phyloP scores from a whole-genome alignment of 352 stramenopile species.

The Phytophthora sansomeana region DNA sequence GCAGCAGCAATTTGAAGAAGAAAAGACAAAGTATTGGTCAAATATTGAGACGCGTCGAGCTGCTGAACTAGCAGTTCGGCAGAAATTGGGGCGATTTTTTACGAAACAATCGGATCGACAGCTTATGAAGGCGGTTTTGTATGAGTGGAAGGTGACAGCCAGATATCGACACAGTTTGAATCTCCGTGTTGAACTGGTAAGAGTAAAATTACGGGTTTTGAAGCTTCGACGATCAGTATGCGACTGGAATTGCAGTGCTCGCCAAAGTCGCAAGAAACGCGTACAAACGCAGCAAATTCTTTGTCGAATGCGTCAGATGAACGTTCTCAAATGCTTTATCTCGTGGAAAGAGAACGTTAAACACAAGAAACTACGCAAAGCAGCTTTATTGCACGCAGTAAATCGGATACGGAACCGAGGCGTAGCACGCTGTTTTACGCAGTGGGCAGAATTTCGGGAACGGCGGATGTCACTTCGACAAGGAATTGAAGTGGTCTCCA shows the following conservation, averaged over 20 bases:
- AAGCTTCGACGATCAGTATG: slow-evolving; percentile 23
- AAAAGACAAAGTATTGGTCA: slow-evolving; percentile 6
- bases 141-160: slow-evolving; percentile 19
- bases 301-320: slow-evolving; percentile 45
- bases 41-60: slow-evolving; percentile 8
- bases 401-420: slow-evolving; percentile 46
- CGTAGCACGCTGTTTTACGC: slow-evolving; percentile 37
- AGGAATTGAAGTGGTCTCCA: slow-evolving; percentile 18
- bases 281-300: slow-evolving; percentile 26
- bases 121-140: slow-evolving; percentile 22
- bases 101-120: slow-evolving; percentile 46
- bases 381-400: slow-evolving; percentile 39
- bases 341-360: slow-evolving; percentile 50
- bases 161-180: slow-evolving; percentile 9
- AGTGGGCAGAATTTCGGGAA: slow-evolving; percentile 35
- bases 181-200: slow-evolving; percentile 8
- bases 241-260: slow-evolving; percentile 18
- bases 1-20: slow-evolving; percentile 18
- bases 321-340: slow-evolving; percentile 54
- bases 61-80: slow-evolving; percentile 30
- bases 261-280: slow-evolving; percentile 10
- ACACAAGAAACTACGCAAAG: slow-evolving; percentile 21
- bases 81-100: slow-evolving; percentile 46
- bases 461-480: slow-evolving; percentile 11
- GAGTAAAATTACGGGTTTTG: slow-evolving; percentile 7